Percentiles rank a stretch among this genome's conserved stretches.
phyloP scores from a whole-genome alignment of 768 basidiomycete species.

The Russula emetica region DNA sequence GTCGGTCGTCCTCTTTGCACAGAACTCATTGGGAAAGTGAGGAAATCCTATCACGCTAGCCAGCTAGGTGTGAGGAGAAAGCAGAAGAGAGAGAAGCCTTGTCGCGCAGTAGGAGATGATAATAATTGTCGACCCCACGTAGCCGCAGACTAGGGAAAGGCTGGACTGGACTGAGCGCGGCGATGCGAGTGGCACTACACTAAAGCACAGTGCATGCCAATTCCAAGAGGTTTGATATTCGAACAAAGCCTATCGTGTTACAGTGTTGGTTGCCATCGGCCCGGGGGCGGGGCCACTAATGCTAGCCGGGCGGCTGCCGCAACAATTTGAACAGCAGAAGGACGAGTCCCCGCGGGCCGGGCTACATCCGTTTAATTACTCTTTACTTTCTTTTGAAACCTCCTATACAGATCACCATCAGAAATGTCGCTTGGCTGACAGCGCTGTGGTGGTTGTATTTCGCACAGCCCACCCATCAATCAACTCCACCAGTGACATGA shows the following conservation, averaged over 20 bases:
- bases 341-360: not conserved
- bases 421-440: no score
- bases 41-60: slow-evolving; percentile 7
- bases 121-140: not conserved
- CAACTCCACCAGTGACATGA: not conserved
- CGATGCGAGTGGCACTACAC: not conserved
- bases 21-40: slow-evolving; percentile 21
- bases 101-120: not conserved
- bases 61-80: slow-evolving; percentile 15
- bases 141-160: not conserved
- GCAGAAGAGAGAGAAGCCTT: not conserved
- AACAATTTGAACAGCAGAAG: not conserved
- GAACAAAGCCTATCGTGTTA: not conserved
- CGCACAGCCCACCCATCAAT: slow-evolving; percentile 17
- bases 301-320: not conserved
- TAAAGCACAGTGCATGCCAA: not conserved
- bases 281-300: not conserved
- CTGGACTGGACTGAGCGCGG: not conserved
- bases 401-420: not conserved
- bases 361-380: not conserved
- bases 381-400: not conserved
- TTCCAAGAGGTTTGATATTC: not conserved
- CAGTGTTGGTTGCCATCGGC: not conserved
- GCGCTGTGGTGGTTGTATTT: not conserved
- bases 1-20: slow-evolving; percentile 11